Base-by-base conservation (phyloP, 179 eudicot species). In the Beta lomatogona region DNA sequence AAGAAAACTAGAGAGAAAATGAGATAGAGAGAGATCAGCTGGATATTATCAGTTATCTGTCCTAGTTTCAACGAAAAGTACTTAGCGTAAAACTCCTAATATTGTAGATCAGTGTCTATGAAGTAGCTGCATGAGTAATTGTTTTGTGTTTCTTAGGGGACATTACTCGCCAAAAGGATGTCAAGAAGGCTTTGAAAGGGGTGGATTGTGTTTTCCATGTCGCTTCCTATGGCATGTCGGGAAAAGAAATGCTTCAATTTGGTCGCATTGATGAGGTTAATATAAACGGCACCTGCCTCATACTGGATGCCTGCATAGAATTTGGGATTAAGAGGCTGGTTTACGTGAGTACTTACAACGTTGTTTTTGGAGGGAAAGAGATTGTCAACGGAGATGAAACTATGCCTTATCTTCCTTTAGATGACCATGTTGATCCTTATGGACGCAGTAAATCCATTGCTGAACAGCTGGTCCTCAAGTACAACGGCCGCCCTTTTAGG, bases 181-280 rank as follows among this genome's bases (percentile, higher is more conserved):
- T 95, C 55, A 88, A 89, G 6, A 92, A 85, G 85, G 97, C 92
- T 52, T 81, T 94, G 22, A 88, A 84, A 13, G 97, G 92, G 58
- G 95, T 92, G 55, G 95, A 95, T 78, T 95, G 98, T 83, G 95
- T 94, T 54, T 95, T 95, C 83, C 99, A 94, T 86, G 86, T 95
- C 76, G 98, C 99, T 84, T 90, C 99, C 53, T 95, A 87, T 88
- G 99, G 99, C 79, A 95, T 95, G 99, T 95, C 97, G 8, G 99
- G 99, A 50, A 94, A 95, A 84, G 95, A 95, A 83, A 94, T 94
- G 99, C 91, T 95, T 77, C 99, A 94, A 85, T 87, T 74, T 86
- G 92, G 94, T 28, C 94, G 92, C 64, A 86, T 95, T 11, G 95
- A 92, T 83, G 86, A 87, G 52, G 87, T 94, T n/a, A 95, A 95